Conservation (phyloP, 2,329 filamentous ascomycete genomes). For the Aspergillus glaucus region DNA sequence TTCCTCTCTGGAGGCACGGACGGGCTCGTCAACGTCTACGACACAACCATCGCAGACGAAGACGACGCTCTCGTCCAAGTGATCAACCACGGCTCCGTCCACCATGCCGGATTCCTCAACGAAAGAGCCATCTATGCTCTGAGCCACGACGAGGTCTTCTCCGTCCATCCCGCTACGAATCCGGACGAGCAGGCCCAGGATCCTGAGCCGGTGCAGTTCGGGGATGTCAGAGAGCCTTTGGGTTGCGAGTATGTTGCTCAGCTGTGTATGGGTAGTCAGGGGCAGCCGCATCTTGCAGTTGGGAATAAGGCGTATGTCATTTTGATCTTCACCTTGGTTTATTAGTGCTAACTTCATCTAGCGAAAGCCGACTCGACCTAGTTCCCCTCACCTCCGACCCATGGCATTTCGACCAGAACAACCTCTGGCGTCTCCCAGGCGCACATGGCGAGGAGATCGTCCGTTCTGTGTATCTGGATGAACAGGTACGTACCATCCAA, state of each 20-base stretch:
- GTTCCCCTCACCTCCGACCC: slow-evolving; percentile 31
- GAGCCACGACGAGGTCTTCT: slow-evolving; percentile 57
- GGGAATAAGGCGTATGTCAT: slow-evolving; percentile 45
- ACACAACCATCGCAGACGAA: slow-evolving; percentile 51
- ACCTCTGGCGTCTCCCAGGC: slow-evolving; percentile 37
- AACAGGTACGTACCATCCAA: slow-evolving; percentile 27
- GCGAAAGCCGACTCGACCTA: slow-evolving; percentile 38
- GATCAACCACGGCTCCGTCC: slow-evolving; percentile 57
- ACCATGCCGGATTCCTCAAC: slow-evolving; percentile 55
- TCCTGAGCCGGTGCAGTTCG: slow-evolving; percentile 45
- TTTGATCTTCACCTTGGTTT: slow-evolving; percentile 1
- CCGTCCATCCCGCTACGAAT: slow-evolving; percentile 50
- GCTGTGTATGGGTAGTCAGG: slow-evolving; percentile 40
- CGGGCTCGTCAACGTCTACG: slow-evolving; percentile 57
- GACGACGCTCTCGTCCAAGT: slow-evolving; percentile 59
- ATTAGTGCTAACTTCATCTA: slow-evolving; percentile 9
- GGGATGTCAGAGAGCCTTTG: slow-evolving; percentile 51
- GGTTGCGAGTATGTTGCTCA: slow-evolving; percentile 56
- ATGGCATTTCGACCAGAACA: slow-evolving; percentile 36
- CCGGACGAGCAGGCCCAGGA: slow-evolving; percentile 43
- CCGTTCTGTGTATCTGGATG: slow-evolving; percentile 40
- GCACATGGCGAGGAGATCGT: slow-evolving; percentile 46
- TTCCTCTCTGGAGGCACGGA: slow-evolving; percentile 59
- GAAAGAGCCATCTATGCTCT: slow-evolving; percentile 50
- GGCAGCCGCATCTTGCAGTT: slow-evolving; percentile 38